Percentiles rank a stretch among this genome's conserved stretches.
phyloP scores from a whole-genome alignment of 23 red algal species.

The Gracilaria domingensis region DNA sequence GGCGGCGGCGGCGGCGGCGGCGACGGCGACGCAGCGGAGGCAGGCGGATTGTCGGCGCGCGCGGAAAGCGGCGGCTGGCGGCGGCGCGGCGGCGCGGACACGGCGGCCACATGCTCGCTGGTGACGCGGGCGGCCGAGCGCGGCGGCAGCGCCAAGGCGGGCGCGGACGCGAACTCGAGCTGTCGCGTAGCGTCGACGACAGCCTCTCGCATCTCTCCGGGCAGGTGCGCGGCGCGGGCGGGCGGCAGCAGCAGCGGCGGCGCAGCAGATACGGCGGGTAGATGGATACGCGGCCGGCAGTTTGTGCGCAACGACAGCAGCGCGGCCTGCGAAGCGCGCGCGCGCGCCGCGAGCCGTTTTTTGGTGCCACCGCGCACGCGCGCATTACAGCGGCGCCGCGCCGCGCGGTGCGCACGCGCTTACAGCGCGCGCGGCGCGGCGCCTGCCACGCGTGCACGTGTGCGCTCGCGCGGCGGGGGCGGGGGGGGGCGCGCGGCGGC shows the following conservation, averaged over 20 bases:
- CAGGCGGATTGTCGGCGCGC: too few species aligned
- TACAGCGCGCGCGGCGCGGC: not conserved
- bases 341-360: too few species aligned
- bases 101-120: not conserved
- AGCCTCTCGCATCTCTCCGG: not conserved
- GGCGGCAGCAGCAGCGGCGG: not conserved
- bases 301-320: too few species aligned
- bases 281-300: too few species aligned
- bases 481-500: not conserved
- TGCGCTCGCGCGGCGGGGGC: not conserved
- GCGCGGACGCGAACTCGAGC: constrained; percentile 34
- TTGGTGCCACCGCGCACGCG: too few species aligned
- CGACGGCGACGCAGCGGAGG: not conserved
- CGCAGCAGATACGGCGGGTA: too few species aligned
- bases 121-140: constrained; percentile 1
- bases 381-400: not conserved
- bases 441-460: too few species aligned
- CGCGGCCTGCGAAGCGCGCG: not conserved
- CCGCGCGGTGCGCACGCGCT: not conserved
- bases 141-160: constrained; percentile 1
- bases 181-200: not conserved
- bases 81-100: not conserved
- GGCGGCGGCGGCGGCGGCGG: not conserved
- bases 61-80: too few species aligned
- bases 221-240: not conserved